These are phyloP conservation scores for Ganoderma boninense DNA, from an alignment of 1,284 basidiomycete species.

Conservation along the genomic window DNA sequence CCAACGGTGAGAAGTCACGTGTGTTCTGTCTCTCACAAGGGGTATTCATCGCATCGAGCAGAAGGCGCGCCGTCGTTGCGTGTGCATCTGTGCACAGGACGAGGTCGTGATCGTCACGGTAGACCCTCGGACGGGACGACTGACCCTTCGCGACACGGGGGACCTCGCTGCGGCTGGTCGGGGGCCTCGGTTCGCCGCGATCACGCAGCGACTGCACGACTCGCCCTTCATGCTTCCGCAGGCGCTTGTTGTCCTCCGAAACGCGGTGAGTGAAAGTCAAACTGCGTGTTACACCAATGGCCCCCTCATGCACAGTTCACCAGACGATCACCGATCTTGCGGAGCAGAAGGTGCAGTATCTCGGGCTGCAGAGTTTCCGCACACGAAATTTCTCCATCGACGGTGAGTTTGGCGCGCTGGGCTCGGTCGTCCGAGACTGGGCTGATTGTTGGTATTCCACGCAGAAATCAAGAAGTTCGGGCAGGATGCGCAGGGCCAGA, in stretches of 20 bases:
- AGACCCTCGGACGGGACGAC: conserved; percentile 74
- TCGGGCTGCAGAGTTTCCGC: conserved; percentile 75
- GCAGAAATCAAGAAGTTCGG: conserved; percentile 74
- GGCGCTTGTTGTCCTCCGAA: conserved; percentile 60
- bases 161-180: conserved; percentile 78
- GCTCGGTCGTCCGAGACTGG: not conserved
- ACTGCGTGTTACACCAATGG: not conserved
- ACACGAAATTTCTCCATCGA: conserved; percentile 70
- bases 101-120: conserved; percentile 76
- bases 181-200: conserved; percentile 62
- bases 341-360: conserved; percentile 79
- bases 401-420: conserved; percentile 48
- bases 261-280: conserved; percentile 52
- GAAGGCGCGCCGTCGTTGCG: conserved; percentile 65
- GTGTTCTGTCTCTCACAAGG: no score
- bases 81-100: conserved; percentile 74
- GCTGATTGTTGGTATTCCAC: not conserved
- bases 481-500: conserved; percentile 55
- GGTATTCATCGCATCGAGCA: conserved; percentile 29
- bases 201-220: conserved; percentile 70
- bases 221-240: conserved; percentile 63
- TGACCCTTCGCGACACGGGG: conserved; percentile 76
- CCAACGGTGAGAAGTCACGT: conserved; percentile 54
- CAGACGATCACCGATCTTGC: conserved; percentile 79
- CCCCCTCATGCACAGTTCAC: not conserved